These are phyloP conservation scores for Helicocarpus griseus DNA, from an alignment of 2,329 filamentous ascomycete genomes.

Conservation along the genomic window DNA sequence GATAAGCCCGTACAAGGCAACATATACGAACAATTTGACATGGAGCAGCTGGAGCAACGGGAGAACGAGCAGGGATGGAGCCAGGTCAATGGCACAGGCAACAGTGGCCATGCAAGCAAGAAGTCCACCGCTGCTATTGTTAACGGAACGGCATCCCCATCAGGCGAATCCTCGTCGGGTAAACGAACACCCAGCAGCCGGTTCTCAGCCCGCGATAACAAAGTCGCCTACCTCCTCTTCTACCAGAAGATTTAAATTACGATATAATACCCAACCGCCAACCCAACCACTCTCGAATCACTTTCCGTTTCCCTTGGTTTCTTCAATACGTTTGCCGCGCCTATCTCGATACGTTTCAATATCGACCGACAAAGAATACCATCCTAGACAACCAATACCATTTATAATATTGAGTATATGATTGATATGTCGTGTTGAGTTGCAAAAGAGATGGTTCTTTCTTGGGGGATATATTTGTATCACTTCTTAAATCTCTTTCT, in stretches of 20 bases:
- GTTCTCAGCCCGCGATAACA: constrained; percentile 73
- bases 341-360: too few species aligned
- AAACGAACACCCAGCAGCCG: constrained; percentile 45
- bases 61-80: constrained; percentile 63
- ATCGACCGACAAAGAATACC: too few species aligned
- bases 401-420: too few species aligned
- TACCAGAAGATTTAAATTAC: constrained; percentile 60
- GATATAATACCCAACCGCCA: neutral
- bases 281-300: neutral
- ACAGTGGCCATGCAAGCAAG: constrained; percentile 42
- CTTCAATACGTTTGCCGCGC: too few species aligned
- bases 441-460: too few species aligned
- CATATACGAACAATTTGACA: constrained; percentile 59
- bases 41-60: constrained; percentile 57
- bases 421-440: too few species aligned
- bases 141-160: constrained; percentile 54
- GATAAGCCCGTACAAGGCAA: constrained; percentile 48
- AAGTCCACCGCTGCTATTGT: constrained; percentile 59
- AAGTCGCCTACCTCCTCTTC: constrained; percentile 93
- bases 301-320: too few species aligned
- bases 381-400: too few species aligned
- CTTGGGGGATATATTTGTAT: too few species aligned
- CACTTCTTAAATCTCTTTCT: neutral
- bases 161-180: constrained; percentile 43
- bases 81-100: constrained; percentile 58